These are phyloP conservation scores for Aspergillus bridgeri DNA, from an alignment of 495 filamentous ascomycete species.

Conservation along the genomic window DNA sequence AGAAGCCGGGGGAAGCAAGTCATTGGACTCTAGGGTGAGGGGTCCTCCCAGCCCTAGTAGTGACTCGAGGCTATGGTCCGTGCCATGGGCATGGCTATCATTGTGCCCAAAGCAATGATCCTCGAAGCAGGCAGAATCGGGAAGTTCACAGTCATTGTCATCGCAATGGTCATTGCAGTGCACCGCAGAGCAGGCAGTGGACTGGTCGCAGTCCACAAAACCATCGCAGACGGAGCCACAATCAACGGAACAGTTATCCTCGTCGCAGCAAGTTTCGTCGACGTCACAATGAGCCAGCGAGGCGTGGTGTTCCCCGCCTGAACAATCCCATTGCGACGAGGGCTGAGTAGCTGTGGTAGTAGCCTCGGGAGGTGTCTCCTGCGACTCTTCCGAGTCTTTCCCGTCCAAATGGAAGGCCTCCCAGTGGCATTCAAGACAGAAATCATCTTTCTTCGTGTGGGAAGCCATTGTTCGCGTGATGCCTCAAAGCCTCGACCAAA, in stretches of 20 bases:
- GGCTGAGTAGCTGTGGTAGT: constrained; percentile 2
- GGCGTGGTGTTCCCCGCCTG: constrained; percentile 28
- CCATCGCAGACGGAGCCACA: constrained; percentile 44
- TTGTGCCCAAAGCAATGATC: constrained; percentile 36
- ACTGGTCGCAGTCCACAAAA: constrained; percentile 43
- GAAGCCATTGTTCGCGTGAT: constrained; percentile 32
- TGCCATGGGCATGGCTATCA: constrained; percentile 7
- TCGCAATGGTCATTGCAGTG: constrained; percentile 37
- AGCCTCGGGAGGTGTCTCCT: constrained; percentile 6
- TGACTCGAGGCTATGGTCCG: constrained; percentile 34
- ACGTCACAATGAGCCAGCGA: constrained; percentile 26
- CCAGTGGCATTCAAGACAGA: constrained; percentile 46
- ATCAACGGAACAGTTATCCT: constrained; percentile 40
- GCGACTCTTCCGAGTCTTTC: constrained; percentile 22
- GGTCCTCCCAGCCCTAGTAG: constrained; percentile 35
- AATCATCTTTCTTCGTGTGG: constrained; percentile 33
- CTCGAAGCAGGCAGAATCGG: constrained; percentile 41
- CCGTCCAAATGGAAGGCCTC: constrained; percentile 39
- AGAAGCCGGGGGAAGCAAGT: constrained; percentile 24
- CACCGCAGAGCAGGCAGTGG: constrained; percentile 36
- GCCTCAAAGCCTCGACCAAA: constrained; percentile 1
- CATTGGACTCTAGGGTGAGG: constrained; percentile 29
- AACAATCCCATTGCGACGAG: constrained; percentile 32
- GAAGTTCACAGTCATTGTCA: constrained; percentile 22
- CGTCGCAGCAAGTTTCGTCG: constrained; percentile 42